Base-by-base conservation (phyloP, 441 rosid genomes). In the Pelargonium fulgidum region DNA sequence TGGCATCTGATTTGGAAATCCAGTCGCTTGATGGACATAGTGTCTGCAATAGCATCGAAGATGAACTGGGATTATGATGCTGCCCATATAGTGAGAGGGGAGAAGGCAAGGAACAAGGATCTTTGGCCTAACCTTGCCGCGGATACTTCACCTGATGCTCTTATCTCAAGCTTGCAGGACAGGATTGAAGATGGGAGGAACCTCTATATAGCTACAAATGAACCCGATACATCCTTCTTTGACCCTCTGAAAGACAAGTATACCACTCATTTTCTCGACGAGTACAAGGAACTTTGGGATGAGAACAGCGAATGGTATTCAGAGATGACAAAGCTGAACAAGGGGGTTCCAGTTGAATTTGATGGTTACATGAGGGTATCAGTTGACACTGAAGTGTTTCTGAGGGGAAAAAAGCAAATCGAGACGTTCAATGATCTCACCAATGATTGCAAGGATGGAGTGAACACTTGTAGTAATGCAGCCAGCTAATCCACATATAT, bases 21-120 rank as follows among this genome's bases (percentile, higher is more conserved):
- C 0, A 93, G 92, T 91, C 86, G 97, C 68, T 70, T 93, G 75
- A 93, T 93, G 97, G 88, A 93, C 76, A 93, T 93, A 16, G 96
- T 91, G 13, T 74, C 96, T 0, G 93, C 80, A 65, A 88, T 93
- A 24, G 87, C 96, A 24, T 96, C 97, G 50, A 83, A 69, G 75
- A 91, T 91, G 99, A 97, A 93, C 75, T 93, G 97, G 97, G 97
- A 93, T 69, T 91, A 89, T 42, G 99, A 91, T 71, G 93, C 97
- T 0, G 92, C 81, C 71, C 99, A 93, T 65, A 95, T 93, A 17
- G 89, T 91, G 68, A 83, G 99, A 77, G 97, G 99, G n/a, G 93
- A 87, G 79, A 93, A 88, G 68, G 96, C 92, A 0, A 79, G 80
- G 71, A 87, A 90, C 74, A 94, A 87, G 84, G 89, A 78, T 70